phyloP scores from a whole-genome alignment of 2,329 filamentous ascomycete species.

The Massarina eburnea region DNA sequence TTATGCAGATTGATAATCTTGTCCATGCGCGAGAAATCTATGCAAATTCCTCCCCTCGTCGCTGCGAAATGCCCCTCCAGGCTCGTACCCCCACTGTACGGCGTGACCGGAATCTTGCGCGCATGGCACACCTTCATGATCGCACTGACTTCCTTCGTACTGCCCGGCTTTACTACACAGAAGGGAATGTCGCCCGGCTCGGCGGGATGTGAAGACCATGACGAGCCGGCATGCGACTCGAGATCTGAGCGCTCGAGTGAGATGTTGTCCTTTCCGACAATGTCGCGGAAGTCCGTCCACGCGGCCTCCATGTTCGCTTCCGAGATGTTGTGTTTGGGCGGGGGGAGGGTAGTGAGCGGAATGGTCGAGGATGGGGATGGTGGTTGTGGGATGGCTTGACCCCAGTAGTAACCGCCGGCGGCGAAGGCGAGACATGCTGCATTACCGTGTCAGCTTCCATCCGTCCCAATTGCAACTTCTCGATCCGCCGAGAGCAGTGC shows the following conservation, averaged over 20 bases:
- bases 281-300: constrained; percentile 63
- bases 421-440: constrained; percentile 55
- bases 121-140: constrained; percentile 88
- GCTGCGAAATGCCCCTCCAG: constrained; percentile 87
- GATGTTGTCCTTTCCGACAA: constrained; percentile 65
- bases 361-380: constrained; percentile 58
- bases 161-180: constrained; percentile 72
- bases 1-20: constrained; percentile 76
- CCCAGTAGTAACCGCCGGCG: constrained; percentile 59
- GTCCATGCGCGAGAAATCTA: constrained; percentile 87
- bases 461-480: neutral
- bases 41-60: constrained; percentile 78
- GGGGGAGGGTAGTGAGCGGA: constrained; percentile 50
- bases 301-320: constrained; percentile 63
- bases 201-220: constrained; percentile 61
- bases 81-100: constrained; percentile 85
- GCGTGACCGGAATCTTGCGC: constrained; percentile 79
- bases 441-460: neutral
- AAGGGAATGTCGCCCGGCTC: constrained; percentile 50
- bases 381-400: constrained; percentile 51
- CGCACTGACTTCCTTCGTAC: constrained; percentile 79
- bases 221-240: constrained; percentile 60
- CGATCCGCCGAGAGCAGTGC: neutral
- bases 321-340: constrained; percentile 58
- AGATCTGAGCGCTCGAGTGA: constrained; percentile 58